These are phyloP conservation scores for Coelastrella sp. DNA, from an alignment of 139 green algal genomes.

Conservation along the genomic window DNA sequence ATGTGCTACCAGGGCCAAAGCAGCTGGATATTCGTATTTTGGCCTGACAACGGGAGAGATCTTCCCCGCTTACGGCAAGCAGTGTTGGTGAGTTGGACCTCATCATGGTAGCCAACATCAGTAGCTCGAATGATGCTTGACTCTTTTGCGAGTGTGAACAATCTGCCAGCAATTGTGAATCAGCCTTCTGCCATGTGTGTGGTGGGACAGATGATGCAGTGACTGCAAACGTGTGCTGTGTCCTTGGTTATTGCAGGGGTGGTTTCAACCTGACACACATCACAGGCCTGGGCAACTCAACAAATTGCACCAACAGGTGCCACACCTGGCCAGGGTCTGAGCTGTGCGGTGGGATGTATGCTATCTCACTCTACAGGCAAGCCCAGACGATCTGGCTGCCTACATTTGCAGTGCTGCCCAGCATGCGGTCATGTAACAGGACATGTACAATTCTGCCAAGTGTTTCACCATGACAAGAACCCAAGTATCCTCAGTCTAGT, in stretches of 20 bases:
- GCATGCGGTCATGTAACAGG: not conserved
- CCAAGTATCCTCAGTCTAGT: too few relatives aligned
- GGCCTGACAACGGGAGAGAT: slow-evolving; percentile 18
- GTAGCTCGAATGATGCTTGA: too few relatives aligned
- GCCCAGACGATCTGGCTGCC: too few relatives aligned
- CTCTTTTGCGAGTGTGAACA: too few relatives aligned
- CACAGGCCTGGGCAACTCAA: not conserved
- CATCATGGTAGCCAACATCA: too few relatives aligned
- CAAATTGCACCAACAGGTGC: not conserved
- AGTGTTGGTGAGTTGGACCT: slow-evolving; percentile 37
- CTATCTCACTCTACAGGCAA: slow-evolving; percentile 21
- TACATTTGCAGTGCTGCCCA: too few relatives aligned
- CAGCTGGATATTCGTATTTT: slow-evolving; percentile 20
- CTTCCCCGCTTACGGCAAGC: not conserved
- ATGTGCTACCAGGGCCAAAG: not conserved
- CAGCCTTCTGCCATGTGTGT: too few relatives aligned
- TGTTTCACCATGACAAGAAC: too few relatives aligned
- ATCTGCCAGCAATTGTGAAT: too few relatives aligned
- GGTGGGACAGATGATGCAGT: not conserved
- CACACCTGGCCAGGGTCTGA: not conserved
- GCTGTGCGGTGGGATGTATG: not conserved
- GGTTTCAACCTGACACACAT: slow-evolving; percentile 19
- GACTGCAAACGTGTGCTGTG: not conserved
- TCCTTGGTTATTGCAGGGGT: not conserved
- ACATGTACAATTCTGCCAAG: not conserved